These are phyloP conservation scores for Fomitopsis pulvina DNA, from an alignment of 768 basidiomycete genomes.

Conservation along the genomic window DNA sequence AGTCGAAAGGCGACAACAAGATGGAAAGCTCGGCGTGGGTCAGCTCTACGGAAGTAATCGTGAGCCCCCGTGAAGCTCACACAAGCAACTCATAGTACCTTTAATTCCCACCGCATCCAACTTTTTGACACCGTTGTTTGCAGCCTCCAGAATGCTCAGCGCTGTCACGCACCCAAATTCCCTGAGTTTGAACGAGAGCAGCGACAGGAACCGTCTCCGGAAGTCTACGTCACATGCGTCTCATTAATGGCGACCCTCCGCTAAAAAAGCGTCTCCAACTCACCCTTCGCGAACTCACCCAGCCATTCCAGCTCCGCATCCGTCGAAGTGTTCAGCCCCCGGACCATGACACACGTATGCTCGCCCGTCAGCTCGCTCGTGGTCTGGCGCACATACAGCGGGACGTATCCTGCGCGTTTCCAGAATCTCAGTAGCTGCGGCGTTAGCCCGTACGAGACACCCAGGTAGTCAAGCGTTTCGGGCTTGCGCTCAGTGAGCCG, in stretches of 20 bases:
- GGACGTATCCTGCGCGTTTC: conserved; percentile 90
- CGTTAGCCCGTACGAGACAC: conserved; percentile 94
- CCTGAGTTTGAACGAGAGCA: conserved; percentile 92
- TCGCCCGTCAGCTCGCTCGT: conserved; percentile 94
- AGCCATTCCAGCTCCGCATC: conserved; percentile 75
- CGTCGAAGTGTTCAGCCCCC: conserved; percentile 65
- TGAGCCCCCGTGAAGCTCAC: neutral
- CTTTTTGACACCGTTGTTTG: conserved; percentile 52
- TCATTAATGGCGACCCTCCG: neutral
- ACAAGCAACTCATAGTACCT: conserved; percentile 21
- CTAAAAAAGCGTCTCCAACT: conserved; percentile 7
- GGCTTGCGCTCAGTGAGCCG: conserved; percentile 86
- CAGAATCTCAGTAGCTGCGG: conserved; percentile 87
- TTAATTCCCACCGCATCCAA: conserved; percentile 32
- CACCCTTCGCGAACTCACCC: conserved; percentile 81
- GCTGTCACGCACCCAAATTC: conserved; percentile 88
- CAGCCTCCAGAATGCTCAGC: conserved; percentile 83
- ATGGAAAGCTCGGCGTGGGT: conserved; percentile 48
- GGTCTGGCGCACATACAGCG: conserved; percentile 90
- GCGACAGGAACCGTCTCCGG: conserved; percentile 77
- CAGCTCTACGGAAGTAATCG: conserved; percentile 39
- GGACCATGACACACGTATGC: conserved; percentile 93
- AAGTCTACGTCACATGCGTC: conserved; percentile 71
- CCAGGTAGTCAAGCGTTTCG: conserved; percentile 87
- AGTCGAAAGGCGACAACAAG: conserved; percentile 83